Conservation (phyloP, 2,329 filamentous ascomycete species). For the Fusarium sp. region DNA sequence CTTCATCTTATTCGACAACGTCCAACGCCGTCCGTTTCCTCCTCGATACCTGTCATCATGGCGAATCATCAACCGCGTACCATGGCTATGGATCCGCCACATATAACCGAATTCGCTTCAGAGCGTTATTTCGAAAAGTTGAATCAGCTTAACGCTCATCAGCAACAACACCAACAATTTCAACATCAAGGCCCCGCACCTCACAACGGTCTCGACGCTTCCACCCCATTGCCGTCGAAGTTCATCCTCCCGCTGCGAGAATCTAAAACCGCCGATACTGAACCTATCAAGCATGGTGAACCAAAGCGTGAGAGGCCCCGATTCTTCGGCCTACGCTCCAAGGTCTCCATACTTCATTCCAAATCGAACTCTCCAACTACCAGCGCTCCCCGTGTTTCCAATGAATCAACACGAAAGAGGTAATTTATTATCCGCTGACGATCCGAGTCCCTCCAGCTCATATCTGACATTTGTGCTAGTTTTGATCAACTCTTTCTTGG, state of each 20-base stretch:
- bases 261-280: constrained; percentile 49
- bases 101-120: constrained; percentile 74
- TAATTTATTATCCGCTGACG: constrained; percentile 24
- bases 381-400: constrained; percentile 36
- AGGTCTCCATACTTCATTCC: constrained; percentile 51
- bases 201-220: constrained; percentile 36
- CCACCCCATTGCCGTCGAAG: constrained; percentile 50
- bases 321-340: constrained; percentile 56
- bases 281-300: constrained; percentile 46
- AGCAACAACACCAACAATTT: constrained; percentile 53
- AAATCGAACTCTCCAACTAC: constrained; percentile 44
- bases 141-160: constrained; percentile 63
- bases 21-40: constrained; percentile 37
- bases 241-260: constrained; percentile 64
- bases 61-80: constrained; percentile 47
- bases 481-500: constrained; percentile 68
- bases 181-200: constrained; percentile 50
- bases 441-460: constrained; percentile 4
- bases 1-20: constrained; percentile 7
- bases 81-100: constrained; percentile 68
- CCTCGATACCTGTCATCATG: constrained; percentile 44
- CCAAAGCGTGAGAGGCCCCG: constrained; percentile 57
- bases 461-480: constrained; percentile 42
- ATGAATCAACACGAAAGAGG: constrained; percentile 50
- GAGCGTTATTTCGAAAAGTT: constrained; percentile 73